Base-by-base conservation (phyloP, 352 stramenopile genomes). In the Pythium oligandrum region DNA sequence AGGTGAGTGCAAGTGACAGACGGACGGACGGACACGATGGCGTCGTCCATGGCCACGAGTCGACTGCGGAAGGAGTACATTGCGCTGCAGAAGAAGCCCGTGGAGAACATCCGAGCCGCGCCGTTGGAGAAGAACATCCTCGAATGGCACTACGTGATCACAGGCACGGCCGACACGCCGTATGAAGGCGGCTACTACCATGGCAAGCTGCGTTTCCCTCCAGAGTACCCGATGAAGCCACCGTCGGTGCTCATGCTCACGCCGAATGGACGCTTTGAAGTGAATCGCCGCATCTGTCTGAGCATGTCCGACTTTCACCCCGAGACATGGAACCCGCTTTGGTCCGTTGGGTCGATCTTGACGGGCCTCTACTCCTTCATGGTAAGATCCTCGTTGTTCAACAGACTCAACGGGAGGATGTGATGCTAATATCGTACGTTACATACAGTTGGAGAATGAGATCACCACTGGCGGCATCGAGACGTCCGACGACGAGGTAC, bases 271-370 rank as follows among this genome's bases (percentile, higher is more conserved):
- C 85, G 95, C 40, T 98, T 98, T 65, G 83, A 96, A 59, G 75
- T 90, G 6, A 97, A 97, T 58, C 75, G 86, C 39, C 75, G 90
- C 34, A 80, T 98, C 45, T 98, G 95, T 66, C 61, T 98, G 12
- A 93, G 73, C 53, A 98, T 98, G 92, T 96, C 83, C 45, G 93
- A 98, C 71, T 98, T 96, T 62, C 93, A 98, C 62, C 90, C 90
- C 4, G 91, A 98, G 71, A 95, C 82, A 4, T 98, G 95, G 95
- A 98, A 98, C 73, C 95, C 95, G 34, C 90, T 97, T 64, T 98
- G 93, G 93, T 86, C 77, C n/a, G 88, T 98, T 32, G 82, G 74
- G 44, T 97, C 92, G 31, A 98, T 98, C 65, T 75, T 98, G 51
- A 97, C 85, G 35, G 95, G 93, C 2, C 68, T 98, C 12, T 96